A percentile compares a stretch with the other conserved stretches of the same genome.
Evolutionary conservation across 768 basidiomycete genomes (phyloP).

Genomic region (Glaciozyma antarctica): DNA sequence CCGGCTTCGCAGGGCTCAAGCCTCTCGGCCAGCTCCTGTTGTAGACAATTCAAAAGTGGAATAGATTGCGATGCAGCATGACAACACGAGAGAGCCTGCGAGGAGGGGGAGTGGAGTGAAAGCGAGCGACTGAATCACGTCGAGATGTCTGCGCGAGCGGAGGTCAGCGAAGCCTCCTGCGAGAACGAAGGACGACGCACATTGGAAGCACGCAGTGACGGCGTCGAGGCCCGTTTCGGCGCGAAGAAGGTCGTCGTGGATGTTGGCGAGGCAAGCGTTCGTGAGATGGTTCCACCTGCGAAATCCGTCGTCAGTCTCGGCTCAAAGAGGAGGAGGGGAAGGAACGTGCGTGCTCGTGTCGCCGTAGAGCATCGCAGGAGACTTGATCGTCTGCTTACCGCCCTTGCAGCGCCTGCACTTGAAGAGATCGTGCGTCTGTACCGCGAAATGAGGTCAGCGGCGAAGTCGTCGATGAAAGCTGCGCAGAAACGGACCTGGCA

Average conservation of each 20-base stretch:
- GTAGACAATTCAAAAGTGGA: constrained; percentile 1
- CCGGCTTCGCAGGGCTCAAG: constrained; percentile 10
- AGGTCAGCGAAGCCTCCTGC: background rate
- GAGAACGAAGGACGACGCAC: background rate
- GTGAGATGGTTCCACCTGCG: constrained; percentile 94
- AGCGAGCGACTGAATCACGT: background rate
- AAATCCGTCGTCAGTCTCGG: background rate
- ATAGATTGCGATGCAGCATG: too few relatives aligned
- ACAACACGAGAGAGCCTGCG: too few relatives aligned
- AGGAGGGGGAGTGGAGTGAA: too few relatives aligned
- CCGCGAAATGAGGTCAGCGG: background rate
- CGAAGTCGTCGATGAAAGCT: background rate
- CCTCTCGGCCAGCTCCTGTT: constrained; percentile 23
- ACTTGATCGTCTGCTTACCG: constrained; percentile 71
- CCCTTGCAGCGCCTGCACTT: constrained; percentile 87
- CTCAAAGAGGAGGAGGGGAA: background rate
- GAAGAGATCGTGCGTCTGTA: constrained; percentile 94
- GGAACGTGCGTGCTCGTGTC: constrained; percentile 87
- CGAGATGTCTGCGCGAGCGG: background rate
- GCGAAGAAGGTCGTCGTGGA: constrained; percentile 89
- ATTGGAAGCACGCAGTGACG: constrained; percentile 89
- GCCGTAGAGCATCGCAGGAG: constrained; percentile 80
- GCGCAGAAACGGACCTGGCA: constrained; percentile 19
- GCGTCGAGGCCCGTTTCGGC: constrained; percentile 75
- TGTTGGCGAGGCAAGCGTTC: constrained; percentile 72